phyloP scores from a whole-genome alignment of 2,329 filamentous ascomycete genomes.

The Periglandula ipomoeae region DNA sequence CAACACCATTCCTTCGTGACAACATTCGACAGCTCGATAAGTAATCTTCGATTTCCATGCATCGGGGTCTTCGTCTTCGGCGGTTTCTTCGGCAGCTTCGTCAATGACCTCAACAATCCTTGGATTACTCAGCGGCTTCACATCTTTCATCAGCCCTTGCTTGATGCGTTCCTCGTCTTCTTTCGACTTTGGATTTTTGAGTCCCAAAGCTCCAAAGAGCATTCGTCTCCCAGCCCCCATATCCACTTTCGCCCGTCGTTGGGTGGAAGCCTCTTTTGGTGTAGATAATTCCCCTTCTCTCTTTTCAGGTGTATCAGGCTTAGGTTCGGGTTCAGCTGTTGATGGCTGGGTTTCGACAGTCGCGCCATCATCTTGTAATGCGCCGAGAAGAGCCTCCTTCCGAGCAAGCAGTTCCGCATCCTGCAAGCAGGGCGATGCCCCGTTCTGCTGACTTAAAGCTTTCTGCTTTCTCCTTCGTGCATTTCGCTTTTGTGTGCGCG shows the following conservation, averaged over 20 bases:
- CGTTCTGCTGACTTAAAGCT: slow-evolving; percentile 6
- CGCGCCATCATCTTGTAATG: neutral
- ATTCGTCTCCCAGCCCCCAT: slow-evolving; percentile 57
- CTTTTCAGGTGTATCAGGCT: neutral
- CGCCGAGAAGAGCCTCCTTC: slow-evolving; percentile 29
- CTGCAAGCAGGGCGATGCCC: neutral
- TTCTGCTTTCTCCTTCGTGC: slow-evolving; percentile 35
- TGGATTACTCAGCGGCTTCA: slow-evolving; percentile 30
- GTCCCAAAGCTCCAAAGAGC: slow-evolving; percentile 62
- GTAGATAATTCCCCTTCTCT: neutral
- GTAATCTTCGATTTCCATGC: slow-evolving; percentile 67
- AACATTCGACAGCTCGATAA: slow-evolving; percentile 77
- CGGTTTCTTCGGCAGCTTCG: slow-evolving; percentile 8
- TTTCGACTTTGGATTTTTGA: slow-evolving; percentile 59
- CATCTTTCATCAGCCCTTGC: slow-evolving; percentile 47
- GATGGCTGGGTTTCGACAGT: neutral
- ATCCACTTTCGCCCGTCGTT: slow-evolving; percentile 21
- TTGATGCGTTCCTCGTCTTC: slow-evolving; percentile 57
- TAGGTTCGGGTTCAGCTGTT: neutral
- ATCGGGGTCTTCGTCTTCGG: slow-evolving; percentile 35
- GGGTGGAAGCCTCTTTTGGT: neutral
- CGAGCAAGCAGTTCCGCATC: slow-evolving; percentile 25
- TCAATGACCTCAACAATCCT: slow-evolving; percentile 18
- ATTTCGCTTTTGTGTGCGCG: slow-evolving; percentile 42
- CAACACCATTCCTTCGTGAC: slow-evolving; percentile 57